A percentile compares a stretch with the other conserved stretches of the same genome.
These are phyloP conservation scores for Talaromyces verruculosus DNA, from an alignment of 2,329 filamentous ascomycete genomes.

Conservation along the genomic window DNA sequence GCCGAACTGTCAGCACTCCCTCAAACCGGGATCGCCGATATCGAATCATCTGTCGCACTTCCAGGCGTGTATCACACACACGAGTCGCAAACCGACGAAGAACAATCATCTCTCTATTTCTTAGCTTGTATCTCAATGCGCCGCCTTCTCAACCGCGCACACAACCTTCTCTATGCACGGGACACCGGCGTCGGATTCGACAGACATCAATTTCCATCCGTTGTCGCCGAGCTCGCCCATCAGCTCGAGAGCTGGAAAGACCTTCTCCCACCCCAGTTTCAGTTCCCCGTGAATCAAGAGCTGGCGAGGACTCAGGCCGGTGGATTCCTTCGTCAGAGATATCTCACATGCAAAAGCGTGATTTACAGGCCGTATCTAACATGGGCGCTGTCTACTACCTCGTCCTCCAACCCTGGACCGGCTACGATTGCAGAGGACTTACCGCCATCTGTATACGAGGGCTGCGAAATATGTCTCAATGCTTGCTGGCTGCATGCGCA, in stretches of 20 bases:
- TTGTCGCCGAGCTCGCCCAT: slow-evolving; percentile 43
- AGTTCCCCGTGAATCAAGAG: slow-evolving; percentile 36
- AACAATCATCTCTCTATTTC: slow-evolving; percentile 55
- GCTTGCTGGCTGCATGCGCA: slow-evolving; percentile 52
- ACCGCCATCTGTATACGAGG: slow-evolving; percentile 40
- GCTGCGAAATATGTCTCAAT: slow-evolving; percentile 50
- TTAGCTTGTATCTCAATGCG: slow-evolving; percentile 52
- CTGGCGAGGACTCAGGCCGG: slow-evolving; percentile 44
- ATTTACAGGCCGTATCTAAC: slow-evolving; percentile 56
- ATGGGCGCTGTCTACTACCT: slow-evolving; percentile 46
- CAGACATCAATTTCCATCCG: slow-evolving; percentile 47
- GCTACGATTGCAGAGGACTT: slow-evolving; percentile 27
- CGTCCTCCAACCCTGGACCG: not conserved
- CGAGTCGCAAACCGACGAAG: slow-evolving; percentile 38
- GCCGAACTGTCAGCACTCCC: slow-evolving; percentile 55
- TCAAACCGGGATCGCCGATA: slow-evolving; percentile 52
- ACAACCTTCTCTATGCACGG: slow-evolving; percentile 48
- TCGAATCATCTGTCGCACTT: slow-evolving; percentile 53
- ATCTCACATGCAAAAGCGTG: slow-evolving; percentile 54
- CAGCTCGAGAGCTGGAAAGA: slow-evolving; percentile 40
- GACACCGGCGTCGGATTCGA: slow-evolving; percentile 49
- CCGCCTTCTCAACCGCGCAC: slow-evolving; percentile 29
- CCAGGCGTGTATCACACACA: slow-evolving; percentile 53
- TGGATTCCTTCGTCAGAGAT: slow-evolving; percentile 53
- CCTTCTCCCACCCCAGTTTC: slow-evolving; percentile 32